These are phyloP conservation scores for Scortechinia acanthostroma DNA, from an alignment of 2,329 filamentous ascomycete genomes.

Conservation along the genomic window DNA sequence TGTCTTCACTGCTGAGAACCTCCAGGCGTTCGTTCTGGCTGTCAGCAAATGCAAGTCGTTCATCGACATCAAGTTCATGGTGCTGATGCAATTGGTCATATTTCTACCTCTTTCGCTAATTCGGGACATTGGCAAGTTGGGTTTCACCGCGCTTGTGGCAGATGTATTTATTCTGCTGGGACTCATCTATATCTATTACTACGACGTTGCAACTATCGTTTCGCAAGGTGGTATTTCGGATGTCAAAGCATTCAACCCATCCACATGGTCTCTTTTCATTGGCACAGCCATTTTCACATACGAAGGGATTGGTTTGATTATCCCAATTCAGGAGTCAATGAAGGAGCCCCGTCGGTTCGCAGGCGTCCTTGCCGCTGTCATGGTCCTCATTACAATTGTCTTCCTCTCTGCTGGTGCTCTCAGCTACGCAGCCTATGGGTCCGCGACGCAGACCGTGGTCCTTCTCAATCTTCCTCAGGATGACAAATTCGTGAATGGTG, in stretches of 20 bases:
- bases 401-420: conserved; percentile 88
- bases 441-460: conserved; percentile 90
- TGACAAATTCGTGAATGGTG: conserved; percentile 86
- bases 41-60: conserved; percentile 80
- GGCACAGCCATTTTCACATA: conserved; percentile 99
- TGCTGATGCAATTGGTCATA: conserved; percentile 88
- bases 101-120: conserved; percentile 91
- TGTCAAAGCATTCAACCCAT: conserved; percentile 81
- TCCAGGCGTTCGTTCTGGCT: conserved; percentile 88
- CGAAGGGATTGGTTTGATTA: conserved; percentile 93
- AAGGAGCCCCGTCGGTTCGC: conserved; percentile 84
- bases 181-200: conserved; percentile 90
- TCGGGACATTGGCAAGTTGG: conserved; percentile 93
- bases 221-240: conserved; percentile 70
- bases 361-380: conserved; percentile 77
- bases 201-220: conserved; percentile 78
- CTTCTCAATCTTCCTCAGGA: conserved; percentile 94
- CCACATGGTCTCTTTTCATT: conserved; percentile 95
- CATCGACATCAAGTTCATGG: conserved; percentile 82
- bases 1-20: conserved; percentile 90
- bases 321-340: conserved; percentile 98
- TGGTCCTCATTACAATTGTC: conserved; percentile 87
- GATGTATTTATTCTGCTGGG: conserved; percentile 92
- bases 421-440: conserved; percentile 93
- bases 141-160: conserved; percentile 86